Evolutionary conservation across 1,139 yeast genomes (phyloP).

Genomic region (Geotrichum reessii): DNA sequence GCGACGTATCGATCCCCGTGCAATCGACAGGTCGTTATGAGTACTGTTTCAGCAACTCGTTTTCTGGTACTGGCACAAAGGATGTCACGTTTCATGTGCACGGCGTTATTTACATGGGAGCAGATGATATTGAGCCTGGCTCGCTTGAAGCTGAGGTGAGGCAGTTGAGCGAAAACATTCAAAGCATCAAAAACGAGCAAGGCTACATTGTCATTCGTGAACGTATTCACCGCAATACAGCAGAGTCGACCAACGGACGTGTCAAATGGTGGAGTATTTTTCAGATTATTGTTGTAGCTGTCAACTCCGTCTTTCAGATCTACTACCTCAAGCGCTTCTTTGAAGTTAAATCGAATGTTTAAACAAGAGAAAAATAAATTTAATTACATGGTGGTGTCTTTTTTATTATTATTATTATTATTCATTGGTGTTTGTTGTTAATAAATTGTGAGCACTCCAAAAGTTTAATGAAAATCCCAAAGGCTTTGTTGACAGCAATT

Average conservation of each 20-base stretch:
- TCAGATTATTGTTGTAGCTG: constrained; percentile 80
- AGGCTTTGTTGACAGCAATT: too few relatives aligned
- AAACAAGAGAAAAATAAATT: constrained; percentile 23
- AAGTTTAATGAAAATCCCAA: too few relatives aligned
- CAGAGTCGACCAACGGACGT: constrained; percentile 93
- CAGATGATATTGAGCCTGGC: constrained; percentile 73
- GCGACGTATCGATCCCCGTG: constrained; percentile 68
- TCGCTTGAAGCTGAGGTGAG: constrained; percentile 81
- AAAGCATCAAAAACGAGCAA: constrained; percentile 81
- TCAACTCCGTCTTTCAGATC: constrained; percentile 86
- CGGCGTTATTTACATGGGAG: constrained; percentile 84
- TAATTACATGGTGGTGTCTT: not conserved
- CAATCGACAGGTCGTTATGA: constrained; percentile 65
- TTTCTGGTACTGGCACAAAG: constrained; percentile 62
- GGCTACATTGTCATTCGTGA: constrained; percentile 92
- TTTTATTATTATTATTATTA: too few relatives aligned
- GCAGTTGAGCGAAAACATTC: constrained; percentile 67
- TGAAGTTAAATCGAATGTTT: constrained; percentile 87
- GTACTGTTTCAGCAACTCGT: constrained; percentile 90
- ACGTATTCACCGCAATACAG: constrained; percentile 96
- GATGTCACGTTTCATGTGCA: constrained; percentile 95
- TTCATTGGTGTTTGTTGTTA: not conserved
- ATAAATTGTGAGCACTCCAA: too few relatives aligned
- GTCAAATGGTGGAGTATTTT: constrained; percentile 97
- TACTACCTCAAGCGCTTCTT: constrained; percentile 90